Evolutionary conservation across 495 filamentous ascomycete genomes (phyloP).

Genomic region (Xylaria acuta): DNA sequence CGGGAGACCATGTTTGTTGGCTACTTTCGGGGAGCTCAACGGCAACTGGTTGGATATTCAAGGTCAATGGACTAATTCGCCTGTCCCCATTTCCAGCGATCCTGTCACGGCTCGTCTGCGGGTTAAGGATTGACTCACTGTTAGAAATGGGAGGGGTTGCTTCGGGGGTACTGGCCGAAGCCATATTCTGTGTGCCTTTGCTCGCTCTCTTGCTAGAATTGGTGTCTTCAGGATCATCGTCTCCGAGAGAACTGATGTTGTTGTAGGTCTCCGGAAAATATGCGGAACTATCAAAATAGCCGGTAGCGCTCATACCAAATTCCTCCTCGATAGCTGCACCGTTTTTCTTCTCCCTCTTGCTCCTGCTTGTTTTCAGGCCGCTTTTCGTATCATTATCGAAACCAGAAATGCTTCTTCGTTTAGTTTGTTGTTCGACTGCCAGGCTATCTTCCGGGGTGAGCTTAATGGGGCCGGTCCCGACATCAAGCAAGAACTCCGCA

Average conservation of each 20-base stretch:
- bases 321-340: constrained; percentile 20
- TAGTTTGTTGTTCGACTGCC: constrained; percentile 44
- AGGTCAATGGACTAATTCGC: background rate
- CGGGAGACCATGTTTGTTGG: constrained; percentile 33
- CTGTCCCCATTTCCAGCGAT: background rate
- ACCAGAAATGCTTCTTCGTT: constrained; percentile 10
- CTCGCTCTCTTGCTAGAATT: background rate
- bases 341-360: constrained; percentile 14
- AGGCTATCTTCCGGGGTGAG: constrained; percentile 47
- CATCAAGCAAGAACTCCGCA: constrained; percentile 49
- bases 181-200: background rate
- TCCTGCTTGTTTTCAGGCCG: constrained; percentile 26
- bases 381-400: constrained; percentile 26
- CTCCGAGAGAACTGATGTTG: constrained; percentile 42
- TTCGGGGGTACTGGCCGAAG: too few species aligned
- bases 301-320: constrained; percentile 39
- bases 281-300: constrained; percentile 50
- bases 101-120: background rate
- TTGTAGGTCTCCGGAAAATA: constrained; percentile 47
- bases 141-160: too few species aligned
- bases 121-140: background rate
- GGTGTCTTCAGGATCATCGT: constrained; percentile 40
- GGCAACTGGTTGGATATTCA: constrained; percentile 32
- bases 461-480: constrained; percentile 40
- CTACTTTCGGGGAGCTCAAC: constrained; percentile 38